Conservation (phyloP, 257 asterid species). For the Lycium ferocissimum region DNA sequence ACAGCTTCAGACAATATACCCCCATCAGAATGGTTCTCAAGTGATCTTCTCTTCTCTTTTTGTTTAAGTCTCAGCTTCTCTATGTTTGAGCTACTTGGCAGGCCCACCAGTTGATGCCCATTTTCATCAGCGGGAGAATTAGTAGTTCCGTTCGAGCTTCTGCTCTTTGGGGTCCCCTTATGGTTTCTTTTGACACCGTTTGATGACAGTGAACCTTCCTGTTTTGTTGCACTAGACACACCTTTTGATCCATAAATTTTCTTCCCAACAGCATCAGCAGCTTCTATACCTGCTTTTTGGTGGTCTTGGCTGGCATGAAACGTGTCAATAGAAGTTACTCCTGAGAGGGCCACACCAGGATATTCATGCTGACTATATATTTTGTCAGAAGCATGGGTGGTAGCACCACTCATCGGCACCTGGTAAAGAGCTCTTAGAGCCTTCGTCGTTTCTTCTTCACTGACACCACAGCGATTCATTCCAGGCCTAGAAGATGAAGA, state of each 20-base stretch:
- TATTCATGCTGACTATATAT: slow-evolving; percentile 50
- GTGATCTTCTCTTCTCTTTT: slow-evolving; percentile 53
- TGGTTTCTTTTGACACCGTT: slow-evolving; percentile 55
- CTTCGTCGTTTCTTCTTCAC: slow-evolving; percentile 84
- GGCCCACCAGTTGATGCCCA: slow-evolving; percentile 51
- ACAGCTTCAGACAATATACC: slow-evolving; percentile 53
- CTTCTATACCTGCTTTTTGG: slow-evolving; percentile 51
- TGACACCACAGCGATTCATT: slow-evolving; percentile 83
- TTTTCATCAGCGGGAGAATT: slow-evolving; percentile 58
- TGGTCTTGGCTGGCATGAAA: slow-evolving; percentile 51
- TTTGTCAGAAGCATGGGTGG: slow-evolving; percentile 53
- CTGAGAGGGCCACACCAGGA: slow-evolving; percentile 48
- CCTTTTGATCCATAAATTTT: slow-evolving; percentile 62
- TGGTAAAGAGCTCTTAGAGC: slow-evolving; percentile 83
- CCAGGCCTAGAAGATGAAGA: slow-evolving; percentile 71
- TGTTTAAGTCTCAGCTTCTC: slow-evolving; percentile 51
- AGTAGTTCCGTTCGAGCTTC: slow-evolving; percentile 49
- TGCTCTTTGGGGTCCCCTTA: slow-evolving; percentile 49
- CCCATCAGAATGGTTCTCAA: slow-evolving; percentile 54
- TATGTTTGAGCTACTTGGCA: slow-evolving; percentile 45
- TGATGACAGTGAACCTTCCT: slow-evolving; percentile 64
- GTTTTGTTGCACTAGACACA: slow-evolving; percentile 48
- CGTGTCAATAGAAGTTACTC: slow-evolving; percentile 54
- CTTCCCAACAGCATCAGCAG: slow-evolving; percentile 54
- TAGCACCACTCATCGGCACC: slow-evolving; percentile 55